Evolutionary conservation across 306 rosid species (phyloP), one percentile per base, ranked within the genome.

Genomic region (Cicer yamashitae): DNA sequence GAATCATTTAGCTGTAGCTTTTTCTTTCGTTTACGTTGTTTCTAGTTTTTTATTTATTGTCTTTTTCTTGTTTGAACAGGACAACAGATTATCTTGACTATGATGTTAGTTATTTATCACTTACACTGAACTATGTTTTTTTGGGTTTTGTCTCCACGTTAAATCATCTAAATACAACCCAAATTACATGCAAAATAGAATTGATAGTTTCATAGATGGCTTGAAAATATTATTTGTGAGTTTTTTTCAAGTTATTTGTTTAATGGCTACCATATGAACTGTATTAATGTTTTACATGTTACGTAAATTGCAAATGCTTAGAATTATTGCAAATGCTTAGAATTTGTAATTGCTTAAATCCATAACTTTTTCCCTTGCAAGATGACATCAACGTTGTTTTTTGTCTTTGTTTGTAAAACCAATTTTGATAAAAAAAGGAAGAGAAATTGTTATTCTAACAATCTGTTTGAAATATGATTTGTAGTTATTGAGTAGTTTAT

Each of bases 11-110:
- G 58, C 57, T 64, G 40, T 38, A 59, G 25, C 8, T 22, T 37
- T 43, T 15, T 75, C 10, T 46, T 70, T 43, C 0, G 13, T 10
- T 45, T 45, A 45, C 2, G 17, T 22, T 74, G 43, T 74, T 70
- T 71, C 17, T 17, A 25, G 30, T 2, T 25, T 25, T 25, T 25
- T 25, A 25, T 25, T 25, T 25, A 25, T 25, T 25, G 3, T 3
- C 30, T 25, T 22, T 0, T 22, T 1, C 20, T 7, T 12, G 20
- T 77, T 30, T 14, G 44, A 76, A 69, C 79, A 93, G 98, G 87
- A 93, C 94, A 67, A 89, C 87, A 87, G 96, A 93, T 87, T 17
- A 17, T 17, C 96, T 91, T 84, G 96, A 96, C 69, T 93, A 93
- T 89, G 79, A 73, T 67, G 98, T 93, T 53, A 66, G 88, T 60